Evolutionary conservation across 2,329 filamentous ascomycete species (phyloP), one percentile per base, ranked within the genome.

Genomic region (Macrophomina phaseolina): DNA sequence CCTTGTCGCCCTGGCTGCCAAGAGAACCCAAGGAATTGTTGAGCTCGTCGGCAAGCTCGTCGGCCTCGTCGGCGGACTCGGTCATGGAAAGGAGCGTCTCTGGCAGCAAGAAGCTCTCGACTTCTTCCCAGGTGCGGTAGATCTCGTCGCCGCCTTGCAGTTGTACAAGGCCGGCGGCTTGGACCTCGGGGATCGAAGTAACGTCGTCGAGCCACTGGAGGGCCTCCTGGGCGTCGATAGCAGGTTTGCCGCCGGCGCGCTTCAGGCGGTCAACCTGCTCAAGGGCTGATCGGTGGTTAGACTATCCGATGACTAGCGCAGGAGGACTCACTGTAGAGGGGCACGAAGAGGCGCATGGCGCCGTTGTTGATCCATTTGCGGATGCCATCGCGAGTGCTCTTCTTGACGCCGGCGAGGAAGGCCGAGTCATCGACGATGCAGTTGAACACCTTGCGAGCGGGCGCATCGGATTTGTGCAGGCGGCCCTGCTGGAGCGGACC

Each of bases 371-470:
- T 78, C 82, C 82, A 84, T 73, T 84, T 83, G 73, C 81, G 77
- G 69, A 85, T 82, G 63, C 82, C 82, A 71, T 85, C 83, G 69
- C 82, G 77, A 65, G 82, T 84, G 74, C 80, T 82, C 73, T 79
- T 81, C 77, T 83, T 84, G 58, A 83, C 81, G 67, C 83, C 82
- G 48, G 81, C 81, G 66, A 84, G 78, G 69, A 85, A 72, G 38
- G 83, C 82, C 23, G 80, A 82, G 70, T 84, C 83, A 72, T 85
- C 83, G 70, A 84, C 81, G 69, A 84, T 84, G 73, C 82, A 84
- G 76, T 84, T 84, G 79, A 85, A 84, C 67, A 84, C 72, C 76
- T 83, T 84, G 70, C 81, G 79, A 12, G 70, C 67, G 32, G 75
- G 72, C 65, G 66, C 42, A 32, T 66, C 55, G 45, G 66, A 30